phyloP scores from a whole-genome alignment of 805 yeast genomes.

The Candida xyloterini region DNA sequence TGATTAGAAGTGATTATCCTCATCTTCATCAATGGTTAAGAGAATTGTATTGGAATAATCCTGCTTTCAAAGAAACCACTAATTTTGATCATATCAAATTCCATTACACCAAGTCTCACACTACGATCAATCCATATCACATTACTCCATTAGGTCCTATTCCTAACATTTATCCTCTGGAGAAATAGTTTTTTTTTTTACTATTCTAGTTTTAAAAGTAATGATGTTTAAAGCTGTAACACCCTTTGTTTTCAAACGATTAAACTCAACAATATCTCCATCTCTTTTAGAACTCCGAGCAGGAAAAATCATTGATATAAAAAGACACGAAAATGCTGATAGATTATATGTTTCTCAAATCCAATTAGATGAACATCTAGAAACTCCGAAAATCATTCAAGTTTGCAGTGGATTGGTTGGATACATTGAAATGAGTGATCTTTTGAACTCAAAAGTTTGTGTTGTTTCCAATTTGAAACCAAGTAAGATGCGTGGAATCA shows the following conservation, averaged over 20 bases:
- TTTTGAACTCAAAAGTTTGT: constrained; percentile 44
- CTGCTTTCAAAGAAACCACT: constrained; percentile 72
- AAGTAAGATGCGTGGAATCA: constrained; percentile 59
- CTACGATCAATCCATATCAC: constrained; percentile 72
- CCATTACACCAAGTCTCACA: constrained; percentile 87
- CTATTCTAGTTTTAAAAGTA: neutral
- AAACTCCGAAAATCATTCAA: constrained; percentile 26
- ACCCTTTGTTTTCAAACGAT: neutral
- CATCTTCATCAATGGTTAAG: constrained; percentile 74
- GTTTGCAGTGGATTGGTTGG: constrained; percentile 62
- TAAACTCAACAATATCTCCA: constrained; percentile 16
- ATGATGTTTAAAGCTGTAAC: neutral
- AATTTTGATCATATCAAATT: constrained; percentile 85
- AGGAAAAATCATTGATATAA: constrained; percentile 47
- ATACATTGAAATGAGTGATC: constrained; percentile 36
- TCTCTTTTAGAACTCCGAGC: constrained; percentile 34
- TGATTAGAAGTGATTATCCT: constrained; percentile 79
- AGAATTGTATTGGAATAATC: constrained; percentile 73
- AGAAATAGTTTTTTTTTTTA: constrained; percentile 8
- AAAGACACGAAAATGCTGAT: constrained; percentile 55
- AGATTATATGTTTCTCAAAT: constrained; percentile 56
- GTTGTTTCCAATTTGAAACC: constrained; percentile 58
- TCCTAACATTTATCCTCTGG: constrained; percentile 62
- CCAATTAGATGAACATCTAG: constrained; percentile 24
- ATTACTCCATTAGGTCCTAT: constrained; percentile 89